Base-by-base conservation (phyloP, 345 rosid species). In the Salix koriyanagi region DNA sequence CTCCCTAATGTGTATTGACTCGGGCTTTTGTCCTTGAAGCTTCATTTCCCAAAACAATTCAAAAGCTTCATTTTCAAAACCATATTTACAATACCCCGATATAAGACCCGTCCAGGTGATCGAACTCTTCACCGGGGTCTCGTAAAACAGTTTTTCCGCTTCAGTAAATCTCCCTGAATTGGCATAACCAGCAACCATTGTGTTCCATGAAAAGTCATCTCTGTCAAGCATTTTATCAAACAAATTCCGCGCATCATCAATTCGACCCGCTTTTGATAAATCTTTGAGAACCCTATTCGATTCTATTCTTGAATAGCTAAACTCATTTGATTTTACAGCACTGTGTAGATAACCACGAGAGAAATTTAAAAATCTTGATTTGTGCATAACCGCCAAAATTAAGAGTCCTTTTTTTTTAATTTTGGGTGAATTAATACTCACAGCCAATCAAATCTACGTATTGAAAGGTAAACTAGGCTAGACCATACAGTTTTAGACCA, bases 121-220 rank as follows among this genome's bases (percentile, higher is more conserved):
- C n/a, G 88, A 85, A 71, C 86, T 88, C 89, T 82, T 91, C 11
- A 39, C 28, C 15, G 96, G 96, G 74, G 86, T 70, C 8, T 77
- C 83, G 67, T 52, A 67, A 67, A 95, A 91, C 44, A 93, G 56
- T 23, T 72, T 65, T 28, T 75, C 71, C 5, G 96, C 99, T 77
- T 91, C 98, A 48, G 23, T 15, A 5, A 93, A 81, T 76, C 88
- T 80, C 15, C 99, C 94, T 6, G 90, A 89, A 65, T 46, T 75
- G 30, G 94, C 89, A 83, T 91, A 96, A 66, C 90, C 97, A 70
- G 89, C 85, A 60, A 91, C 80, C 90, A 96, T 89, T 2, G 93
- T 91, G 84, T 96, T 96, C 98, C 98, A 93, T 1, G 97, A 67
- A 80, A 86, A 91, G 67, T 90, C 90, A 54, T 93, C 97, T 74